phyloP scores from a whole-genome alignment of 768 basidiomycete genomes.

The Melanogaster broomeanus region DNA sequence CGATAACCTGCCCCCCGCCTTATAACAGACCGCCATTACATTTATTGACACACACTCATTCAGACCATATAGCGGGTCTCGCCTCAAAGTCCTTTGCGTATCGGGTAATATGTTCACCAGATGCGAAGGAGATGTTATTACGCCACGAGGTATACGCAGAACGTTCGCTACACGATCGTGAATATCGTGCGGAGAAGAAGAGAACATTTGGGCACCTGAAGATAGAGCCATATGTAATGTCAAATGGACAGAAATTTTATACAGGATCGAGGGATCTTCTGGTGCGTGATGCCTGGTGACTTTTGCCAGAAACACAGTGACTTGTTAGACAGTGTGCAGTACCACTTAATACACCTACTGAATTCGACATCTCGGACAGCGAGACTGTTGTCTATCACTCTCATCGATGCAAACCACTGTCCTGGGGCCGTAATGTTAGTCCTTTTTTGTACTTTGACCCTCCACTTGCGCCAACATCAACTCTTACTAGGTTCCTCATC shows the following conservation, averaged over 20 bases:
- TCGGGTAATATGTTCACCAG: constrained; percentile 73
- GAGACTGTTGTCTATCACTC: constrained; percentile 71
- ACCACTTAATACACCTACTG: constrained; percentile 64
- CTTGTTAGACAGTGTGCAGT: constrained; percentile 47
- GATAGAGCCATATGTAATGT: constrained; percentile 46
- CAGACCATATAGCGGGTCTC: constrained; percentile 83
- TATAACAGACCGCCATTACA: constrained; percentile 50
- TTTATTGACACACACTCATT: constrained; percentile 88
- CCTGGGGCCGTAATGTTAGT: constrained; percentile 90
- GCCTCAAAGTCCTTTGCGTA: constrained; percentile 73
- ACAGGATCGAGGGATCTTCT: constrained; percentile 66
- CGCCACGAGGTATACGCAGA: constrained; percentile 72
- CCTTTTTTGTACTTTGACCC: not conserved
- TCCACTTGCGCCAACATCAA: not conserved
- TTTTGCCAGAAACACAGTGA: not conserved
- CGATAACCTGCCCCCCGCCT: constrained; percentile 32
- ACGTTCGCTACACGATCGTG: constrained; percentile 55
- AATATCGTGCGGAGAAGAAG: constrained; percentile 24
- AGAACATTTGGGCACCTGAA: constrained; percentile 71
- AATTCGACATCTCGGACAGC: constrained; percentile 54
- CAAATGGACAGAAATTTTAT: constrained; percentile 51
- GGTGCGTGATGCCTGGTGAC: constrained; percentile 39
- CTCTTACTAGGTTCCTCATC: constrained; percentile 72
- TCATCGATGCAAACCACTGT: constrained; percentile 92
- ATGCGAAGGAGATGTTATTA: constrained; percentile 86